Base-by-base conservation (phyloP, 306 rosid genomes). In the Acacia crassicarpa region DNA sequence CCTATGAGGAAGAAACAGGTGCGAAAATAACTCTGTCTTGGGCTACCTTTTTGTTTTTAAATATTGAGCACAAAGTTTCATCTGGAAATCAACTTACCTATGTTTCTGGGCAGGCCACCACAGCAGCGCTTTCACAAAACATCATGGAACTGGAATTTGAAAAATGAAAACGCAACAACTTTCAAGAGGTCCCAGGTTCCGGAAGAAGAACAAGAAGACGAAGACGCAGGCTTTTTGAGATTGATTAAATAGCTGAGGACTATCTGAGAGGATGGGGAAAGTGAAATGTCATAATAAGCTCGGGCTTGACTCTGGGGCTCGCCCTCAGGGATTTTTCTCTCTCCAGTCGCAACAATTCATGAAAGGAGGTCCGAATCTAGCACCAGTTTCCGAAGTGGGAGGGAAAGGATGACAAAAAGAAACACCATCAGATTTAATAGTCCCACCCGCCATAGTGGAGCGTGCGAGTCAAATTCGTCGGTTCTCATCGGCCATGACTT, bases 341-440 rank as follows among this genome's bases (percentile, higher is more conserved):
- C 76, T 38, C 11, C 6, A 20, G 81, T 72, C 77, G 9, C 38
- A 48, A 40, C 82, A 84, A 72, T 61, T 4, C 67, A 13, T 4
- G 53, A 80, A 63, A 84, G 70, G 65, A 88, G 83, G 83, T 51
- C 80, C 67, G 84, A 80, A 81, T 84, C 80, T 46, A 77, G 83
- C 84, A 78, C 67, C 78, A 80, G 82, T 82, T 88, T 66, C 85
- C 83, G 58, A 85, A 81, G 84, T 79, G 83, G 63, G 73, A 73
- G 67, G 81, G 66, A 78, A 35, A 71, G 81, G 30, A 80, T 74
- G 83, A 75, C 91, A 91, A 86, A 89, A 81, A 72, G 81, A 83
- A 81, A 80, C 78, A 16, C 80, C 72, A 22, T 0, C 25, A 4
- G 67, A 61, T 59, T 27, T 74, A 17, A 14, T 12, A 11, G 63